Conservation (phyloP, 2,329 filamentous ascomycete genomes). For the Cercospora sp. region DNA sequence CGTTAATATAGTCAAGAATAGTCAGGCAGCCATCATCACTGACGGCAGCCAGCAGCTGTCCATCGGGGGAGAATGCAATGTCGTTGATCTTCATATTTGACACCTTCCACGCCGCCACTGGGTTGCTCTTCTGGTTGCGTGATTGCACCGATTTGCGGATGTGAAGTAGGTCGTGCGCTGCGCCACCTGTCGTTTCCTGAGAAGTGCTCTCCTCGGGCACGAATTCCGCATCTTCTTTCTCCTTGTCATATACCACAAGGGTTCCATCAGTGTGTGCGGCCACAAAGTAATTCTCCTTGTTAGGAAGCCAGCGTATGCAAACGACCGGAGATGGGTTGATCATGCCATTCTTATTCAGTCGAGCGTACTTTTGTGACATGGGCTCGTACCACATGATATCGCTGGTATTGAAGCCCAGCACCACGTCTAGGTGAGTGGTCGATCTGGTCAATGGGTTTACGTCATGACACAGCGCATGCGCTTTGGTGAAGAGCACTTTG, state of each 20-base stretch:
- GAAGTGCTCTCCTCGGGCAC: slow-evolving; percentile 57
- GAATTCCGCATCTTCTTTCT: slow-evolving; percentile 85
- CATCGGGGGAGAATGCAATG: slow-evolving; percentile 89
- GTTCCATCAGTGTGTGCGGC: slow-evolving; percentile 90
- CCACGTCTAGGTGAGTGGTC: slow-evolving; percentile 77
- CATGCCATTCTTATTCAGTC: slow-evolving; percentile 93
- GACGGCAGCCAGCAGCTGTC: slow-evolving; percentile 81
- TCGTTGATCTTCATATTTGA: slow-evolving; percentile 88
- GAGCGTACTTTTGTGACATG: slow-evolving; percentile 90
- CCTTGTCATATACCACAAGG: slow-evolving; percentile 93
- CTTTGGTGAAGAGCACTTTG: slow-evolving; percentile 96
- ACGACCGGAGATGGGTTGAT: slow-evolving; percentile 85
- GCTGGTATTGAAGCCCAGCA: slow-evolving; percentile 93
- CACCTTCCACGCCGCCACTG: slow-evolving; percentile 87
- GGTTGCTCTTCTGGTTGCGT: slow-evolving; percentile 89
- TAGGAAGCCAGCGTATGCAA: slow-evolving; percentile 89
- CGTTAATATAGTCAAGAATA: slow-evolving; percentile 87
- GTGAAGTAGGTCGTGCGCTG: slow-evolving; percentile 41
- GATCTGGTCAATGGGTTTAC: slow-evolving; percentile 82
- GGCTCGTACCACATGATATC: slow-evolving; percentile 99
- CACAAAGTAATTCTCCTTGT: slow-evolving; percentile 89
- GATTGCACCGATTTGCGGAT: slow-evolving; percentile 91
- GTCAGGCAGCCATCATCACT: slow-evolving; percentile 87
- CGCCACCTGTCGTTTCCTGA: slow-evolving; percentile 34
- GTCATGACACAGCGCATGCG: slow-evolving; percentile 92